Percentiles rank a stretch among this genome's conserved stretches.
These are phyloP conservation scores for Marasmius oreades DNA, from an alignment of 1,284 basidiomycete species.

Conservation along the genomic window DNA sequence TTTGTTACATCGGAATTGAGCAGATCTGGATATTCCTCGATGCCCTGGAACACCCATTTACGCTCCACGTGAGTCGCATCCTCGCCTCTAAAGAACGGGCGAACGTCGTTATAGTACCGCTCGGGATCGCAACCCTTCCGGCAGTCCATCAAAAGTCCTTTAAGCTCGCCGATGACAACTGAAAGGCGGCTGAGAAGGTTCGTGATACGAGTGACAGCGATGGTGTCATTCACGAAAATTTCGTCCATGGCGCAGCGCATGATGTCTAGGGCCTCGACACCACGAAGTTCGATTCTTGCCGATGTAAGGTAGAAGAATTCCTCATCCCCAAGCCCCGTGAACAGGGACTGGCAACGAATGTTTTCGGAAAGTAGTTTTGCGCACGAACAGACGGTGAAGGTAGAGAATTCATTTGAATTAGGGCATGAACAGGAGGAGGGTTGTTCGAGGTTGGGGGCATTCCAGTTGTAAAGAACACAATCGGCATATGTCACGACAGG, in stretches of 20 bases:
- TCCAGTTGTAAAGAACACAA: conserved; percentile 93
- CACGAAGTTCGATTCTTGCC: conserved; percentile 86
- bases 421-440: conserved; percentile 1
- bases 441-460: conserved; percentile 20
- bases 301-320: conserved; percentile 89
- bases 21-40: conserved; percentile 49
- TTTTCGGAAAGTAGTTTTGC: conserved; percentile 44
- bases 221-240: conserved; percentile 81
- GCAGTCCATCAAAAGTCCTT: conserved; percentile 60
- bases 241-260: conserved; percentile 93
- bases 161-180: conserved; percentile 64
- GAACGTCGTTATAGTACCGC: conserved; percentile 80
- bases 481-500: conserved; percentile 93
- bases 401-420: background rate
- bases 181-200: conserved; percentile 66
- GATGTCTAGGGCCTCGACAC: conserved; percentile 79
- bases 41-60: conserved; percentile 83
- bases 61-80: conserved; percentile 63
- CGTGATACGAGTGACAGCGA: conserved; percentile 73
- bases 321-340: conserved; percentile 85
- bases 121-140: conserved; percentile 75
- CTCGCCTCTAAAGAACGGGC: conserved; percentile 81
- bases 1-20: conserved; percentile 40
- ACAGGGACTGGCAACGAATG: conserved; percentile 62
- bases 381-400: conserved; percentile 16